phyloP scores from a whole-genome alignment of 768 basidiomycete genomes.

The Mycena galopus region DNA sequence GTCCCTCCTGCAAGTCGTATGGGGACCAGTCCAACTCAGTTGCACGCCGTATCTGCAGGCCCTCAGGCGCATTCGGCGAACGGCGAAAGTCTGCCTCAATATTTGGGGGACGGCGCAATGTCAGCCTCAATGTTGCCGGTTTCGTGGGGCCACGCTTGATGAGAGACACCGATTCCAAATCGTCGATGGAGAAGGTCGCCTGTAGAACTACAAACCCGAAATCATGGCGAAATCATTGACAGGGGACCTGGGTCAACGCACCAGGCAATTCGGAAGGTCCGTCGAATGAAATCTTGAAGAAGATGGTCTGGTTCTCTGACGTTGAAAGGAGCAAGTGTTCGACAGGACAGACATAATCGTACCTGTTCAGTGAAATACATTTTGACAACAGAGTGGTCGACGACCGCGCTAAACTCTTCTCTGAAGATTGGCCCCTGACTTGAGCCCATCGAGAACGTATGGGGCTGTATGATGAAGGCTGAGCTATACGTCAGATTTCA shows the following conservation, averaged over 20 bases:
- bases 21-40: constrained; percentile 37
- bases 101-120: constrained; percentile 30
- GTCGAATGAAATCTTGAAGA: constrained; percentile 28
- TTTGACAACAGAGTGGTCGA: constrained; percentile 22
- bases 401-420: constrained; percentile 14
- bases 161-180: constrained; percentile 25
- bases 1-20: neutral
- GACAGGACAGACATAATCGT: too few relatives aligned
- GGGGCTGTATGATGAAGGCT: constrained; percentile 29
- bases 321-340: neutral
- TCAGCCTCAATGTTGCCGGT: constrained; percentile 27
- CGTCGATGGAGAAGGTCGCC: constrained; percentile 23
- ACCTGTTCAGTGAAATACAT: constrained; percentile 25
- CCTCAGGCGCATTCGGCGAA: neutral
- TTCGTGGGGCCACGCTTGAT: neutral
- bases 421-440: constrained; percentile 25
- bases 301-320: constrained; percentile 23
- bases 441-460: constrained; percentile 31
- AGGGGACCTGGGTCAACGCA: constrained; percentile 19
- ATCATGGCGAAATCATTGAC: too few relatives aligned
- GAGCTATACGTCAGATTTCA: neutral
- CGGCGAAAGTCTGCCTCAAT: constrained; percentile 32
- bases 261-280: constrained; percentile 14
- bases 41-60: constrained; percentile 10
- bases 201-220: constrained; percentile 24